Base-by-base conservation (phyloP, 1,284 basidiomycete genomes). In the Boletus sp. region DNA sequence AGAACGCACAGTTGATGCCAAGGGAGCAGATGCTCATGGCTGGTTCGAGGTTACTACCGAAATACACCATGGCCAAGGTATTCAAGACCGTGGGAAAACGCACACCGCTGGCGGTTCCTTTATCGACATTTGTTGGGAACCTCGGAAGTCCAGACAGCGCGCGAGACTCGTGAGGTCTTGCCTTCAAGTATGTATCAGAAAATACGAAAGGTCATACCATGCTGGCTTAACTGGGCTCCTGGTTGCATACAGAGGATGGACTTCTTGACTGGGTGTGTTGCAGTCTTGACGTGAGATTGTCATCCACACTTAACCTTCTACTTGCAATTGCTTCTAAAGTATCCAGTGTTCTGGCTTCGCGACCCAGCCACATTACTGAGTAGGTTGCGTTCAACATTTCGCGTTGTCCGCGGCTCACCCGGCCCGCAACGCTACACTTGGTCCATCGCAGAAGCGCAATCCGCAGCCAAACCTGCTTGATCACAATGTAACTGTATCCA, bases 11-110 rank as follows among this genome's bases (percentile, higher is more conserved):
- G 62, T 74, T 17, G 72, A 73, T 55, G 73, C 72, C 38, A 71
- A 72, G 56, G 73, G 72, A 23, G 69, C 64, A 17, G 81, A 77
- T 30, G 81, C 80, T 5, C 79, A 82, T 61, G 81, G 81, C 39
- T 69, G 72, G 53, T 82, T 78, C 57, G 77, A 80, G 59, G 56
- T 58, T 9, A 63, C 59, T 8, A 62, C 61, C 41, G 38, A 77
- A 72, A 35, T 71, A 75, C 13, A 76, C 46, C n/a, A 58, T 58
- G 41, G 58, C 56, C 6, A 49, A 44, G 25, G 41, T 60, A 20
- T 58, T 58, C 14, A 42, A 55, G 34, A 52, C 49, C 4, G n/a
- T 60, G 7, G 58, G 57, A 23, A 58, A 60, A 40, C 49, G 44
- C n/a, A 58, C 58, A 6, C 49, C 58, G 0, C 48, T 60, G 20